Evolutionary conservation across 1,284 basidiomycete genomes (phyloP), one percentile per base, ranked within the genome.

Genomic region (Leccinum angustisporum): DNA sequence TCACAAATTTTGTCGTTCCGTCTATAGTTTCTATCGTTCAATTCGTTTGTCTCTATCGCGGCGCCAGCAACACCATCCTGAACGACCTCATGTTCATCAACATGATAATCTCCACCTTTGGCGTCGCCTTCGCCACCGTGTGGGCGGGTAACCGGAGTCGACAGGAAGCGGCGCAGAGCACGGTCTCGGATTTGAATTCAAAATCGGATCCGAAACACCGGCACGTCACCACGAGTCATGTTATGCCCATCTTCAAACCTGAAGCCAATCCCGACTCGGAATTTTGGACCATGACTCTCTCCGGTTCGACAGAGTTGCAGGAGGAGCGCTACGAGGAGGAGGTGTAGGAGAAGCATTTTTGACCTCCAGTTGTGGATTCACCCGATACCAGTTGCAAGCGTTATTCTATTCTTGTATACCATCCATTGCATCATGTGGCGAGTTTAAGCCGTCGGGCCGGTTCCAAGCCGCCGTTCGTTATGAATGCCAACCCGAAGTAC

Each of bases 1-100:
- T 64, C 51, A 57, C 62, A 21, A 72, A 72, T 46, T 72, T 72
- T 54, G 43, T 67, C 14, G 16, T 70, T 11, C 69, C 71, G 2
- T 63, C 68, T 8, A 27, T 71, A 33, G 65, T 74, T 54, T 74
- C 74, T 16, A 62, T 75, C 13, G 64, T 55, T 7, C 72, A 74
- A 38, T 60, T 66, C 10, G 18, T 63, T 25, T 56, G 50, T 5
- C 38, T 54, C 27, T 66, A 66, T 48, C 60, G 50, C 14, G 18
- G 18, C 4, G n/a, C 31, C 13, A 5, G 33, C 27, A 18, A 16
- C 10, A 0, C 30, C 2, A 2, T 63, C n/a, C 30, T 68, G 30
- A 52, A 66, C 16, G 50, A 59, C 9, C 21, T 66, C 6, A 40
- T 66, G 11, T 13, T 63, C 31, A 36, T 46, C 6, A 66, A 68